Evolutionary conservation across 73 alveolate genomes (phyloP), one percentile per base, ranked within the genome.

Genomic region (Uronychia setigera): DNA sequence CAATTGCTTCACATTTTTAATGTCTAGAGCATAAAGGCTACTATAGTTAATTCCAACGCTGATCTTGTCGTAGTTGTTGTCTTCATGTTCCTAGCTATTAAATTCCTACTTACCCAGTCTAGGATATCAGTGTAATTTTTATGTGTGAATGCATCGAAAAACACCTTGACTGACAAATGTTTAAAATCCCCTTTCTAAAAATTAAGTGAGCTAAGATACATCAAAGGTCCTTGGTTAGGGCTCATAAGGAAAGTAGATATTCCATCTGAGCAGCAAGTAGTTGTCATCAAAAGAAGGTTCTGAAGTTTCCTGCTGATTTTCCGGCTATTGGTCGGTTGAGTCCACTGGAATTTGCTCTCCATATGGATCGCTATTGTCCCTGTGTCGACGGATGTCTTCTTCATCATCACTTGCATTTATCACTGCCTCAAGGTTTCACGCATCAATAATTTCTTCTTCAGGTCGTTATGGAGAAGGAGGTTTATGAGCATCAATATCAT

Each of bases 211-310:
- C 33, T 33, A 31, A 35, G 80, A 78, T 89, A 89, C 95, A 80
- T 89, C 90, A 59, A 78, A 89, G 27, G 29, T 78, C 31, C 67
- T 59, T 30, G 86, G 86, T 31, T 14, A 29, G 28, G 60, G 30
- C 29, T 88, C 94, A 32, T 88, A 84, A 19, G 94, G 94, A 76
- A 88, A 88, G 77, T 88, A 88, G 0, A 60, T 67, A 33, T 29
- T 59, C 94, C 94, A 83, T 78, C 91, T 31, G 76, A 27, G 58
- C 28, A 88, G 87, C 33, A 88, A 74, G 33, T 81, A 74, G 78
- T 58, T 81, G 58, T 67, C 35, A 29, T 88, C 94, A 59, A 32
- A 75, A 32, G 91, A n/a, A n/a, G n/a, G n/a, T n/a, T n/a, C n/a
- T n/a, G n/a, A n/a, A n/a, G n/a, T n/a, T n/a, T n/a, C n/a, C n/a